phyloP scores from a whole-genome alignment of 179 eudicot genomes.

The Spinacia oleracea region DNA sequence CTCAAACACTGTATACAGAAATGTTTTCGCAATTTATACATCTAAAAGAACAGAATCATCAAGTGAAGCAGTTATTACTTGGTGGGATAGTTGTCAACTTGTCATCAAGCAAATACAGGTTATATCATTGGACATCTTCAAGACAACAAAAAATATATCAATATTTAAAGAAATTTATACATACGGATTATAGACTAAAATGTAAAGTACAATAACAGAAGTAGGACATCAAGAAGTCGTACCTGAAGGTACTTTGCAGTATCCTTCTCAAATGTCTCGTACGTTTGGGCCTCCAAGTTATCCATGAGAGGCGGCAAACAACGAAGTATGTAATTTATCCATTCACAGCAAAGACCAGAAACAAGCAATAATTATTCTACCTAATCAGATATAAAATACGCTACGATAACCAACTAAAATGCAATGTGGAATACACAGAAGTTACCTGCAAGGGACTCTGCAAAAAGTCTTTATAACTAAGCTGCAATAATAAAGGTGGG shows the following conservation, averaged over 20 bases:
- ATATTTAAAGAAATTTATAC: not conserved
- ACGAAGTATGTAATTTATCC: constrained; percentile 2
- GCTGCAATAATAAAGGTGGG: constrained; percentile 44
- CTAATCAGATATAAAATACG: too few relatives aligned
- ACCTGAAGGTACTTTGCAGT: constrained; percentile 80
- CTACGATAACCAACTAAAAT: constrained; percentile 1
- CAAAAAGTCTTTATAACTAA: constrained; percentile 85
- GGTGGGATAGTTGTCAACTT: too few relatives aligned
- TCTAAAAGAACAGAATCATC: too few relatives aligned
- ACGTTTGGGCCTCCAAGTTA: constrained; percentile 96
- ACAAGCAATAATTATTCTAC: not conserved
- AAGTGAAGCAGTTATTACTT: too few relatives aligned
- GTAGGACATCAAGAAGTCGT: constrained; percentile 1
- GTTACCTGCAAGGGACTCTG: constrained; percentile 96
- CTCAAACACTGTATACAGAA: too few relatives aligned
- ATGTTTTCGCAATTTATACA: too few relatives aligned
- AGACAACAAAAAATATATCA: not conserved
- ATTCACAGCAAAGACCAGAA: not conserved
- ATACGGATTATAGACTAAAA: not conserved
- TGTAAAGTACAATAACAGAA: not conserved
- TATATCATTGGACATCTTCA: not conserved
- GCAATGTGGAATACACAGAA: constrained; percentile 7
- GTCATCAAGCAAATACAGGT: not conserved
- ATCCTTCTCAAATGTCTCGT: constrained; percentile 95
- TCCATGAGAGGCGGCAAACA: constrained; percentile 95